phyloP scores from a whole-genome alignment of 202 grass and related monocot genomes.

The Zoysia matrella region DNA sequence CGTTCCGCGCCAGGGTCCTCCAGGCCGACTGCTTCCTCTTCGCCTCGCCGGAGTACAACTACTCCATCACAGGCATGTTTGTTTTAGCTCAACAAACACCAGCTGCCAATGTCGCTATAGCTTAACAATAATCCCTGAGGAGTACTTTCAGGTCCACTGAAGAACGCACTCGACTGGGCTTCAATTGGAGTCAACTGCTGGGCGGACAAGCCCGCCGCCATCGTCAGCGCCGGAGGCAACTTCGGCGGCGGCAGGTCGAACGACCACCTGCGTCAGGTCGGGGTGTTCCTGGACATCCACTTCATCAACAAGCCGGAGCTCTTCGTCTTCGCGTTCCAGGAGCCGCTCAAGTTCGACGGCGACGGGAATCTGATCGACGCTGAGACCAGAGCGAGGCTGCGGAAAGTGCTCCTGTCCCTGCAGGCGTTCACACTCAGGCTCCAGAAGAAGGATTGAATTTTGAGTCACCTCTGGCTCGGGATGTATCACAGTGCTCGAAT shows the following conservation, averaged over 20 bases:
- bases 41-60: neutral
- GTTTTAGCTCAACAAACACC: too few species aligned
- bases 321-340: conserved; percentile 60
- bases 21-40: conserved; percentile 8
- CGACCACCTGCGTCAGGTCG: conserved; percentile 84
- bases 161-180: conserved; percentile 97
- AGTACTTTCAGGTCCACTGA: conserved; percentile 65
- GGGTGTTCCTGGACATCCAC: conserved; percentile 86
- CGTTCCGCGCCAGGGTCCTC: neutral
- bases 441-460: conserved; percentile 41
- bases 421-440: conserved; percentile 81
- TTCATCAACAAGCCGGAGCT: conserved; percentile 98
- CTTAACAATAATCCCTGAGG: neutral
- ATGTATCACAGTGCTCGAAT: neutral
- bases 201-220: conserved; percentile 84
- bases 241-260: conserved; percentile 66
- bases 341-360: conserved; percentile 53
- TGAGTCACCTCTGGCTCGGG: neutral
- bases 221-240: conserved; percentile 75
- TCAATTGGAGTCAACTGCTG: conserved; percentile 74
- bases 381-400: conserved; percentile 62
- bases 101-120: neutral
- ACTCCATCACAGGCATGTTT: neutral
- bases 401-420: conserved; percentile 74
- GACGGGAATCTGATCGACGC: conserved; percentile 73